Conservation (phyloP, 768 basidiomycete species). For the Xanthoconium purpureum region DNA sequence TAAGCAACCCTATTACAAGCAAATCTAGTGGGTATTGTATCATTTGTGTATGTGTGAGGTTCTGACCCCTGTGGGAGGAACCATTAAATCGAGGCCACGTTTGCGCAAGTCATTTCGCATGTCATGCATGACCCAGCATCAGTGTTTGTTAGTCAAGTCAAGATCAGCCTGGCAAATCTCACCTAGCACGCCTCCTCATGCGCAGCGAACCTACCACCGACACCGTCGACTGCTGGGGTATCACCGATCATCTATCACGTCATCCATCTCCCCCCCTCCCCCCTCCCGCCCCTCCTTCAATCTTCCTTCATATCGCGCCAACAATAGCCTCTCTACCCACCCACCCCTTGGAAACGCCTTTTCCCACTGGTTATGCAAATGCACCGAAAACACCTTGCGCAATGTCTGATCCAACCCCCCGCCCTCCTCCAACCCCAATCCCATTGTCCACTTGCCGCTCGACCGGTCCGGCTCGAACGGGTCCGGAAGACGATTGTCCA, state of each 20-base stretch:
- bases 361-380: conserved; percentile 96
- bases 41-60: no score
- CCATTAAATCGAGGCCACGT: no score
- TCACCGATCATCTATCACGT: background rate
- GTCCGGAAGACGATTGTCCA: conserved; percentile 91
- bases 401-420: conserved; percentile 63
- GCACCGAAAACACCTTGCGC: conserved; percentile 77
- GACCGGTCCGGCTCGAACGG: conserved; percentile 66
- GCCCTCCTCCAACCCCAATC: conserved; percentile 55
- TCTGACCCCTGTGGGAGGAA: no score
- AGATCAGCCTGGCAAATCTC: no score
- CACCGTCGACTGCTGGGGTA: no score
- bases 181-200: no score
- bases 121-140: no score
- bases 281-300: conserved; percentile 11
- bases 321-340: conserved; percentile 82
- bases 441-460: conserved; percentile 65
- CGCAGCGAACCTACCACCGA: no score
- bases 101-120: no score
- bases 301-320: conserved; percentile 55
- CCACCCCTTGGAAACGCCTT: conserved; percentile 79
- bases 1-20: no score
- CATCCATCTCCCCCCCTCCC: background rate
- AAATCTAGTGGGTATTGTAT: no score
- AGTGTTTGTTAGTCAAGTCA: no score